These are phyloP conservation scores for Eucalyptus polyanthemos DNA, from an alignment of 345 rosid species.

Conservation along the genomic window DNA sequence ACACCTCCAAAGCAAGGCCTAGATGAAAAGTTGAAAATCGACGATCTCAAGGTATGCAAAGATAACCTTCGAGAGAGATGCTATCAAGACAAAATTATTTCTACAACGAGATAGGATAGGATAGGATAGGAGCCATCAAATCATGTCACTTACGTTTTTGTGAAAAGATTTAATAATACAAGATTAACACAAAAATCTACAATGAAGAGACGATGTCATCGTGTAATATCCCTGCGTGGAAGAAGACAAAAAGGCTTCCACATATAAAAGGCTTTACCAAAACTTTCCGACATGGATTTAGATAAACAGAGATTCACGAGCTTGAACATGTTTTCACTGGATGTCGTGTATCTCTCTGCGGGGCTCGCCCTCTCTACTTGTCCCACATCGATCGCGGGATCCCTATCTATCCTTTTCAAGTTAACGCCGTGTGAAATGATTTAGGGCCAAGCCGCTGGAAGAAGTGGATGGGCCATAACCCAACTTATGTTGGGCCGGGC, in stretches of 20 bases:
- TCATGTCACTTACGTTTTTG: not conserved
- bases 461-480: not conserved
- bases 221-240: not conserved
- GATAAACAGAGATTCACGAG: not conserved
- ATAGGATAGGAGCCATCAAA: not conserved
- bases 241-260: not conserved
- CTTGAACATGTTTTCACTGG: too few relatives aligned
- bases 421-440: fast-evolving
- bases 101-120: not conserved
- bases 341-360: too few relatives aligned
- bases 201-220: not conserved
- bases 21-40: not conserved
- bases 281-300: not conserved
- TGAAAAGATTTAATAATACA: not conserved
- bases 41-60: not conserved
- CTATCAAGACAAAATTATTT: not conserved
- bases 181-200: not conserved
- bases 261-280: not conserved
- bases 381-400: fast-evolving
- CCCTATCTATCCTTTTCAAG: not conserved
- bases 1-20: not conserved
- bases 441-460: fast-evolving
- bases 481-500: fast-evolving
- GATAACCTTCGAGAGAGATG: not conserved
- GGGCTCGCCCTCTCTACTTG: not conserved